A percentile compares a stretch with the other conserved stretches of the same genome.
These are phyloP conservation scores for Penicillium sp. DNA, from an alignment of 2,329 filamentous ascomycete genomes.

Conservation along the genomic window DNA sequence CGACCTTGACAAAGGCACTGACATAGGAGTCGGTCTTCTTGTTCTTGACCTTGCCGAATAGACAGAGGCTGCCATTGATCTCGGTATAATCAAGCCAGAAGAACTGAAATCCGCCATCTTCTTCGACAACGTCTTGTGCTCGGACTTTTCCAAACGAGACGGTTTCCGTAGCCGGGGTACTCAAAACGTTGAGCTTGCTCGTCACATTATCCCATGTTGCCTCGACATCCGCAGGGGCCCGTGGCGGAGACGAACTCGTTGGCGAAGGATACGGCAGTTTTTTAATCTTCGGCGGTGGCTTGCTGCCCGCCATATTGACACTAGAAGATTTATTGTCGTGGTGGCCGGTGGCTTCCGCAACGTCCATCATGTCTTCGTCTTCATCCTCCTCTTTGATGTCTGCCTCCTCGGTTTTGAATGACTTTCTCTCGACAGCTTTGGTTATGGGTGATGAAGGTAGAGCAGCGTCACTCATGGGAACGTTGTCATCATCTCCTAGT, in stretches of 20 bases:
- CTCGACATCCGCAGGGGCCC: conserved; percentile 63
- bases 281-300: conserved; percentile 70
- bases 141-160: conserved; percentile 72
- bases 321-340: conserved; percentile 61
- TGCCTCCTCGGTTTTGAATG: conserved; percentile 55
- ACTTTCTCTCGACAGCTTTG: conserved; percentile 72
- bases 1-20: conserved; percentile 93
- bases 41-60: conserved; percentile 95
- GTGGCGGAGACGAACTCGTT: conserved; percentile 70
- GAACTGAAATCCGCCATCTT: conserved; percentile 85
- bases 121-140: conserved; percentile 80
- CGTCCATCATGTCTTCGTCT: conserved; percentile 80
- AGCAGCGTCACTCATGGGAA: conserved; percentile 75
- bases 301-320: conserved; percentile 79
- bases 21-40: conserved; percentile 74
- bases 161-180: conserved; percentile 63
- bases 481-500: conserved; percentile 64
- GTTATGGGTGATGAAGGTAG: conserved; percentile 81
- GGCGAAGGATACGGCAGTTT: conserved; percentile 68
- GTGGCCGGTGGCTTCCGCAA: conserved; percentile 69
- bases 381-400: conserved; percentile 66
- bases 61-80: conserved; percentile 81
- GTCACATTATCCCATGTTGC: conserved; percentile 86
- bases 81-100: conserved; percentile 98
- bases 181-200: conserved; percentile 79